Evolutionary conservation across 2,329 filamentous ascomycete genomes (phyloP).

Genomic region (Grosmannia clavigera): DNA sequence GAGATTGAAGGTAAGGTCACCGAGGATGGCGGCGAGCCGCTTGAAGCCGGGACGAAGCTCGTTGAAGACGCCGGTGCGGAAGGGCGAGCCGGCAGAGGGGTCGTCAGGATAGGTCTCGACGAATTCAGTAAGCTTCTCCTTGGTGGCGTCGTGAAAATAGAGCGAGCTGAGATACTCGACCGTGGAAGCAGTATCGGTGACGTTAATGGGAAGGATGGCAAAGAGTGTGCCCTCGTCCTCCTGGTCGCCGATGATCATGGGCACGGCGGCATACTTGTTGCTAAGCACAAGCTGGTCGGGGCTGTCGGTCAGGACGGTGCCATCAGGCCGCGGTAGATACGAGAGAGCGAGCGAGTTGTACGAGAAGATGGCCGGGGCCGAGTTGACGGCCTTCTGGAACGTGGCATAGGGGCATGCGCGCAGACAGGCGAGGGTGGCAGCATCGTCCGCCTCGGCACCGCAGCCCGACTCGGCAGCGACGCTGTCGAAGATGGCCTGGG

Average conservation of each 20-base stretch:
- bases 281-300: slow-evolving; percentile 43
- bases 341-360: slow-evolving; percentile 59
- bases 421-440: slow-evolving; percentile 53
- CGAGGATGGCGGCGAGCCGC: slow-evolving; percentile 60
- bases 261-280: slow-evolving; percentile 37
- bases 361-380: slow-evolving; percentile 54
- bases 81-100: slow-evolving; percentile 52
- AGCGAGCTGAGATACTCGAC: slow-evolving; percentile 46
- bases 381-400: slow-evolving; percentile 55
- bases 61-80: slow-evolving; percentile 54
- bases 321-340: slow-evolving; percentile 64
- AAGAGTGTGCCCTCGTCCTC: slow-evolving; percentile 75
- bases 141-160: slow-evolving; percentile 48
- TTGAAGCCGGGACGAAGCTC: slow-evolving; percentile 67
- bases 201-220: slow-evolving; percentile 53
- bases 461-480: slow-evolving; percentile 53
- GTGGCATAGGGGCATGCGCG: slow-evolving; percentile 44
- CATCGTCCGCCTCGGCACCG: slow-evolving; percentile 33
- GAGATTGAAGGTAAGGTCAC: slow-evolving; percentile 64
- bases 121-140: slow-evolving; percentile 37
- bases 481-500: slow-evolving; percentile 50
- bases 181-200: slow-evolving; percentile 47
- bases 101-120: slow-evolving; percentile 51
- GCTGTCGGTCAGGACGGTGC: slow-evolving; percentile 45
- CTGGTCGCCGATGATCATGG: slow-evolving; percentile 54